Base-by-base conservation (phyloP, 2,329 filamentous ascomycete species). In the Penicillium fuscoglaucum region DNA sequence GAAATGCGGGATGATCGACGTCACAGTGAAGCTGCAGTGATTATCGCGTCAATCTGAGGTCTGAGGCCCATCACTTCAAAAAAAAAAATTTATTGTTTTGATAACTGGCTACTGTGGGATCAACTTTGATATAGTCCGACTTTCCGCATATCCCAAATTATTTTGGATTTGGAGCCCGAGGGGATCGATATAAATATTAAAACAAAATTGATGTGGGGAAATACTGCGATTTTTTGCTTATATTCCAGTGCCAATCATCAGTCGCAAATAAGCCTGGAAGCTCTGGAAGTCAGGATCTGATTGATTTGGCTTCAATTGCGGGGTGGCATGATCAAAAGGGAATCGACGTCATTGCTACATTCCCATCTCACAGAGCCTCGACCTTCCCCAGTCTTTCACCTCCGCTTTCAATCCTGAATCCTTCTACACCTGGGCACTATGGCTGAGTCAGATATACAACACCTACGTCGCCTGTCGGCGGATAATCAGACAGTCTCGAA, bases 311-410 rank as follows among this genome's bases (percentile, higher is more conserved):
- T n/a, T 43, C 45, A 52, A 41, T 24, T 62, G 63, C 52, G 61
- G 60, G 61, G 64, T 66, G 61, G 61, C 39, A 66, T 63, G 63
- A 66, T 61, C 49, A 17, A 13, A 13, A 5, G 19, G 21, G 53
- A 58, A 62, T 59, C 72, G 70, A 74, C 72, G 71, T 73, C 72
- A 74, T 74, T 67, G 62, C 61, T 66, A 70, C 65, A 66, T 66
- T 60, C 51, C 52, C 55, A 52, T 48, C 28, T 26, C 26, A 17
- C 55, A 5, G 26, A 41, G 29, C 6, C 24, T 43, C 26, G 24
- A 44, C 35, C 29, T 31, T 46, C 39, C 31, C 29, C 46, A n/a
- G 13, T 46, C 43, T 45, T 54, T 35, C 40, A 50, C 19, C 53
- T 49, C 17, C 15, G 17, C 44, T 37, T 44, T 47, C 31, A 26